A percentile compares a stretch with the other conserved stretches of the same genome.
Conservation (phyloP, 768 basidiomycete species). For the Tulasnella sp. region DNA sequence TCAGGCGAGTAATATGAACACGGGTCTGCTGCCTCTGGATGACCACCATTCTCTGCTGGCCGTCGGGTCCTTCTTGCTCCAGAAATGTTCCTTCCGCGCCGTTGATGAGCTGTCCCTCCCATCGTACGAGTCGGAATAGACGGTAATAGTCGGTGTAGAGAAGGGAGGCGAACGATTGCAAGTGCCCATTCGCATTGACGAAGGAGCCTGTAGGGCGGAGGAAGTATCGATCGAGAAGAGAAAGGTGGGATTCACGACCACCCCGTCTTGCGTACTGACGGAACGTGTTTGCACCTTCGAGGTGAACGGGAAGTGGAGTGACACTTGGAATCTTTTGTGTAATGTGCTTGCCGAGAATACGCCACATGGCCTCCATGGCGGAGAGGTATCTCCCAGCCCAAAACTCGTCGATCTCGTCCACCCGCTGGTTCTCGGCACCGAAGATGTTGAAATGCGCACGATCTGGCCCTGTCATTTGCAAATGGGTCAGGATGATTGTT, state of each 20-base stretch:
- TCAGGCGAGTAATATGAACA: conserved; percentile 15
- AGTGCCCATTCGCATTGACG: not conserved
- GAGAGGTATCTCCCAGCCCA: conserved; percentile 27
- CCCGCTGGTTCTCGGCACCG: not conserved
- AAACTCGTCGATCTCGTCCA: conserved; percentile 26
- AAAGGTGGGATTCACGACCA: not conserved
- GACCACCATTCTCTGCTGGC: conserved; percentile 5
- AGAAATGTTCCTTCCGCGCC: not conserved
- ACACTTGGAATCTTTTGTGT: conserved; percentile 13
- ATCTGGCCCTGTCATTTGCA: not conserved
- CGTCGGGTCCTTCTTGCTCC: not conserved
- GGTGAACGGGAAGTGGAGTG: conserved; percentile 22
- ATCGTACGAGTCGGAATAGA: not conserved
- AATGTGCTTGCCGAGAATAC: conserved; percentile 26
- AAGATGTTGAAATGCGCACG: conserved; percentile 13
- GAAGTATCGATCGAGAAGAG: conserved; percentile 8
- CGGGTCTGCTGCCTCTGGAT: not conserved
- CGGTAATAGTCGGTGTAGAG: not conserved
- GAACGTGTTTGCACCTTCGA: not conserved
- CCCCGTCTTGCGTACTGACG: not conserved
- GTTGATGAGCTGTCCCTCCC: not conserved
- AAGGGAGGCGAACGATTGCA: not conserved
- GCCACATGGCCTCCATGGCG: conserved; percentile 28
- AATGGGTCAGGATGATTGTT: not conserved
- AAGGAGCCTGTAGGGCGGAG: not conserved